Evolutionary conservation across 805 yeast genomes (phyloP), one percentile per base, ranked within the genome.

Genomic region (Nakazawaea siamensis): DNA sequence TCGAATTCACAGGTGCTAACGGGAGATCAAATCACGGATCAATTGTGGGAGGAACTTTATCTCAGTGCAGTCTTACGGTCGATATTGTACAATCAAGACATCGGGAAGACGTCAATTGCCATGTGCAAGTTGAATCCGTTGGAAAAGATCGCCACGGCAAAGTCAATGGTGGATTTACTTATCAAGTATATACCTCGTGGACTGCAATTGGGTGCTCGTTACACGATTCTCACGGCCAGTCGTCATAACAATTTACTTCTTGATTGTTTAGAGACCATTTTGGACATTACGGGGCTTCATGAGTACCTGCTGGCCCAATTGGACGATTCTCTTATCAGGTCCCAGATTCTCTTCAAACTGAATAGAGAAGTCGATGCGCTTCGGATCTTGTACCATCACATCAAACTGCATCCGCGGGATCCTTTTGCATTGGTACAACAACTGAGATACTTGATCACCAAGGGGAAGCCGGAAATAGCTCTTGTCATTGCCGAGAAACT

Each of bases 341-440:
- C n/a, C n/a, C n/a, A n/a, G n/a, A n/a, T n/a, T n/a, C n/a, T n/a
- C n/a, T n/a, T n/a, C n/a, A n/a, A n/a, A n/a, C 55, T 57, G 38
- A 62, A 69, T 42, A 62, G 64, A 37, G 76, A 69, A 43, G 62
- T 64, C 12, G 57, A 60, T 29, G 78, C 79, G 5, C 68, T 75
- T 18, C 43, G 53, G 29, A 39, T 55, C 18, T 53, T 74, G 57
- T 61, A 66, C 39, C 51, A 54, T 10, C 56, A 62, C 6, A 54
- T 74, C 14, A 39, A 48, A 27, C 43, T 45, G 29, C 54, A 62
- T 28, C 66, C 84, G 2, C 71, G 80, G 29, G 72, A 73, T 45
- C 78, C 81, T 0, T 58, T 71, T 37, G 55, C 80, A 41, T 56
- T 81, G 19, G 58, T 68, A 11, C 70, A 71, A 43, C 94, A 85